Percentiles rank a stretch among this genome's conserved stretches.
These are phyloP conservation scores for Neurospora hispaniola DNA, from an alignment of 495 filamentous ascomycete genomes.

Conservation along the genomic window DNA sequence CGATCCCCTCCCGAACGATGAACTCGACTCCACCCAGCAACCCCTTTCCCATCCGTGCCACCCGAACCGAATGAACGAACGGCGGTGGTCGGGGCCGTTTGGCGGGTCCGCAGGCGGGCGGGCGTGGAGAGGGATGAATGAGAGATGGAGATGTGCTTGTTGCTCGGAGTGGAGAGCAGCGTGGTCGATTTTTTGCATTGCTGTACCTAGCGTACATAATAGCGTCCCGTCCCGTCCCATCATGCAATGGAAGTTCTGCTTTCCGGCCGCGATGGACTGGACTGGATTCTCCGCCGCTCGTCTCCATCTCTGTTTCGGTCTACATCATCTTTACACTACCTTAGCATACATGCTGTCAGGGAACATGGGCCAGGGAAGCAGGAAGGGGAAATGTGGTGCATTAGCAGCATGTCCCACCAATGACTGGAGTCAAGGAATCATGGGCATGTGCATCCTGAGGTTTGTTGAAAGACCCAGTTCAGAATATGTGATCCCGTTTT, in stretches of 20 bases:
- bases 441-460: too few species aligned
- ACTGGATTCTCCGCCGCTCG: not conserved
- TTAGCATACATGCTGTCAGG: not conserved
- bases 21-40: not conserved
- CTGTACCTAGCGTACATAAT: not conserved
- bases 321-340: not conserved
- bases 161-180: not conserved
- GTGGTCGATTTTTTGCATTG: not conserved
- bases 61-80: not conserved
- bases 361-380: constrained; percentile 4
- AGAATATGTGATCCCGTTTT: not conserved
- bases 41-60: not conserved
- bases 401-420: not conserved
- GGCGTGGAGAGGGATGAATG: not conserved
- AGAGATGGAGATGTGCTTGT: not conserved
- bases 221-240: not conserved
- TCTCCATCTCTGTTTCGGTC: not conserved
- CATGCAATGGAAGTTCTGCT: not conserved
- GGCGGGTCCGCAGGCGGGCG: not conserved
- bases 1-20: not conserved
- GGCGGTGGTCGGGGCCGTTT: not conserved
- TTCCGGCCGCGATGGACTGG: not conserved
- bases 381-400: constrained; percentile 1
- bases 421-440: too few species aligned
- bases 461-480: too few species aligned